Base-by-base conservation (phyloP, 352 stramenopile species). In the Globisporangium spiculum region DNA sequence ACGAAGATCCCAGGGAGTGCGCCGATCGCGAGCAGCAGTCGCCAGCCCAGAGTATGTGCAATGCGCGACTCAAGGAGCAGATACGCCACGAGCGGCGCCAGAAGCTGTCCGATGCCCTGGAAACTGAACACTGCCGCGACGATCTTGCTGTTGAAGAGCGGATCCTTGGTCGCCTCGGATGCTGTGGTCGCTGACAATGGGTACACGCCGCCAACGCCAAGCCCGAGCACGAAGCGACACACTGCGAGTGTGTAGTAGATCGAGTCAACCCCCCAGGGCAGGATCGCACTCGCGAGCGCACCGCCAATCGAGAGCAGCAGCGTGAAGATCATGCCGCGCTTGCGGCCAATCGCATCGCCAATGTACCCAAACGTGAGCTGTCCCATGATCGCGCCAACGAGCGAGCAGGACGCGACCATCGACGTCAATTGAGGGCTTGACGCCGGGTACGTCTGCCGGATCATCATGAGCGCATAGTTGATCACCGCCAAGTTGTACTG, bases 351-450 rank as follows among this genome's bases (percentile, higher is more conserved):
- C 18, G 79, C 73, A 22, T 90, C 78, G 54, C 86, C 88, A 27
- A 93, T 79, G 60, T 94, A 94, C 16, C 88, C 88, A 61, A 94
- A 94, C 27, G 83, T 86, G 56, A 94, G 74, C 67, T 94, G 86
- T 4, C 86, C 88, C 26, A 85, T 69, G 60, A 96, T 92, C n/a
- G 86, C 88, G 3, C 88, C 88, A 3, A 90, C 75, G 24, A 96
- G 75, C 30, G 86, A 91, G 66, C 81, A 90, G 14, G 87, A 82
- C 50, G 81, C 81, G 27, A 96, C 81, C 6, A 78, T 81, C 5
- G 86, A 93, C 27, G 83, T 84, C 30, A 90, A 55, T 46, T 78
- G 77, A 6, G 84, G 74, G 59, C 72, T 85, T 24, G 76, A 85
- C 20, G 81, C 69, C 1, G 79, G 81, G 57, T 85, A 88, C 67